Conservation (phyloP, 106 monocot species). For the Xerophyta viscosa region DNA sequence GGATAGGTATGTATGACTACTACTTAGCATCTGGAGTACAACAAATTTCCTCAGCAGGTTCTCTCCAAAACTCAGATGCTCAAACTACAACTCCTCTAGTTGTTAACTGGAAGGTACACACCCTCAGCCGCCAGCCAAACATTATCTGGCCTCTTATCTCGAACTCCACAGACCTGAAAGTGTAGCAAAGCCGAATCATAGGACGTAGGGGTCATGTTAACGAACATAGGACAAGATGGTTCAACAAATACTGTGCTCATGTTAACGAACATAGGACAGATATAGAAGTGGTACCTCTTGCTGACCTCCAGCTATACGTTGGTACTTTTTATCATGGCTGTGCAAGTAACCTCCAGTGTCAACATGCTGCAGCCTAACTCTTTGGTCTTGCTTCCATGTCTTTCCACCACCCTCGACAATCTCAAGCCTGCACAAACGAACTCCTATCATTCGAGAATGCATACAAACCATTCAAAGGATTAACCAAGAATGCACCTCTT, state of each 20-base stretch:
- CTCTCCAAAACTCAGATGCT: too few relatives aligned
- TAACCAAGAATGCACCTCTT: constrained; percentile 4
- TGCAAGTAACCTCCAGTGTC: constrained; percentile 80
- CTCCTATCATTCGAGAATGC: not conserved
- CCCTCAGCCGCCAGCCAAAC: constrained; percentile 70
- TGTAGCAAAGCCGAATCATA: not conserved
- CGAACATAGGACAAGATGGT: too few relatives aligned
- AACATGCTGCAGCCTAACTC: constrained; percentile 49
- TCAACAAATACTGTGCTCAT: too few relatives aligned
- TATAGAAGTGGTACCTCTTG: constrained; percentile 49
- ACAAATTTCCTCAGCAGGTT: too few relatives aligned
- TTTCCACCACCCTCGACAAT: constrained; percentile 61
- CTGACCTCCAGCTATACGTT: constrained; percentile 54
- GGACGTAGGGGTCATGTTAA: too few relatives aligned
- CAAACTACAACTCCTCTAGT: too few relatives aligned
- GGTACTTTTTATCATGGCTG: constrained; percentile 73
- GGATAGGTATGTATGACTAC: too few relatives aligned
- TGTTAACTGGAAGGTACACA: constrained; percentile 54
- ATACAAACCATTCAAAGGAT: too few relatives aligned
- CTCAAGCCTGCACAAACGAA: constrained; percentile 31
- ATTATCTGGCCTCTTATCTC: constrained; percentile 53
- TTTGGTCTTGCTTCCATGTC: constrained; percentile 69
- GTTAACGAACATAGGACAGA: not conserved
- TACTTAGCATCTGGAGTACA: too few relatives aligned
- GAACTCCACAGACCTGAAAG: constrained; percentile 66